phyloP scores from a whole-genome alignment of 306 rosid species.

The Vigna mungo region DNA sequence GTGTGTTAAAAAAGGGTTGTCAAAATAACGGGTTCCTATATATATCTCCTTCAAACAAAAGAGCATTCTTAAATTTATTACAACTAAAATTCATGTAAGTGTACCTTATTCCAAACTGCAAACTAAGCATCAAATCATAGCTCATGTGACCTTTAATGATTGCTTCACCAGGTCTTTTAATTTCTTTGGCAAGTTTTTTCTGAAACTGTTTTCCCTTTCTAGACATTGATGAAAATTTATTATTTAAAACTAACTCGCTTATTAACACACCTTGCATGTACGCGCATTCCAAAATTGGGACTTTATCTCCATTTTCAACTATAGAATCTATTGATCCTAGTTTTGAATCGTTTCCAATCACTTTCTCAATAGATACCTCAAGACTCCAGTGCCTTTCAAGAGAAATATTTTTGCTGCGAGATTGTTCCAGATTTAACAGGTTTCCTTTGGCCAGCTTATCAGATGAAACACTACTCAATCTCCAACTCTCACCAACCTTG shows the following conservation, averaged over 20 bases:
- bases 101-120: constrained; percentile 99
- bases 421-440: constrained; percentile 82
- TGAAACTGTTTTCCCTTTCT: constrained; percentile 75
- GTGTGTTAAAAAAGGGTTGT: too few species aligned
- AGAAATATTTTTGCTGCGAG: constrained; percentile 76
- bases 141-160: constrained; percentile 97
- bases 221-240: constrained; percentile 67
- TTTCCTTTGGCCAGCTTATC: constrained; percentile 70
- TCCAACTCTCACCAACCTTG: constrained; percentile 67
- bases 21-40: too few species aligned
- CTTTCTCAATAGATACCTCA: constrained; percentile 93
- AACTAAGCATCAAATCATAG: constrained; percentile 96
- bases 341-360: constrained; percentile 68
- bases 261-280: constrained; percentile 98
- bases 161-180: constrained; percentile 90
- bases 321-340: constrained; percentile 55
- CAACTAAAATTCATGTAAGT: too few species aligned
- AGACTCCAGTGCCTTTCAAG: constrained; percentile 99
- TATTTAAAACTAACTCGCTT: constrained; percentile 81
- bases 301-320: constrained; percentile 60
- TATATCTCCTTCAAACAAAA: too few species aligned
- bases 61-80: too few species aligned
- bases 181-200: constrained; percentile 77
- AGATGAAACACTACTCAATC: constrained; percentile 61
- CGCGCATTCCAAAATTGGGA: constrained; percentile 89